Evolutionary conservation across 2,329 filamentous ascomycete genomes (phyloP), one percentile per base, ranked within the genome.

Genomic region (Ceratocystis papillata): DNA sequence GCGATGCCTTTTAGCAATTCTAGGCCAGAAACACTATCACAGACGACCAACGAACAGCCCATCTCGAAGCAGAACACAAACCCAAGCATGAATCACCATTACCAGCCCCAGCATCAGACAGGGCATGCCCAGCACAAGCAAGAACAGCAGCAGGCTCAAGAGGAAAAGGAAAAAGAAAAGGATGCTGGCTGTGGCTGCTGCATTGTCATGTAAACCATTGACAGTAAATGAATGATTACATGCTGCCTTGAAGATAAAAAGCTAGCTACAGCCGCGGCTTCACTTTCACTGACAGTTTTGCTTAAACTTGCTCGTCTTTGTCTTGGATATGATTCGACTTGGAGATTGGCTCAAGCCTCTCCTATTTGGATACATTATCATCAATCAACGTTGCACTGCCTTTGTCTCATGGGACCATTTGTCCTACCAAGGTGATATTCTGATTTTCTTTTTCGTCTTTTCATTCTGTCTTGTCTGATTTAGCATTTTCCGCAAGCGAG

Each of bases 171-270:
- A 62, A 78, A 78, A 70, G 75, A 74, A 62, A 78, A 78, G 71
- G 75, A 74, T 62, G 74, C 72, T 3, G 77, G 77, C n/a, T 81
- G 79, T 69, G 79, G 78, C 60, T 81, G 80, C 74, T 81, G 80
- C 69, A 73, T 79, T 62, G 74, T 81, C 69, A 81, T 81, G 80
- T 81, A 73, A 61, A 25, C 44, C 25, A 41, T 15, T 41, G 10
- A 15, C 37, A 17, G 2, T 2, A 30, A 17, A 15, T 5, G 22
- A 8, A 15, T 53, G 22, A 3, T 25, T 53, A 28, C 25, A 53
- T 53, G 5, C 5, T 53, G 48, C 20, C 20, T 5, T 8, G 10
- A 25, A 28, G 8, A 15, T 41, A 1, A 3, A 41, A 41, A 41
- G 22, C 37, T 44, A 37, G 28, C 28, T 48, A 41, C 22, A n/a